These are phyloP conservation scores for Dothideomycetes sp. DNA, from an alignment of 2,329 filamentous ascomycete species.

Conservation along the genomic window DNA sequence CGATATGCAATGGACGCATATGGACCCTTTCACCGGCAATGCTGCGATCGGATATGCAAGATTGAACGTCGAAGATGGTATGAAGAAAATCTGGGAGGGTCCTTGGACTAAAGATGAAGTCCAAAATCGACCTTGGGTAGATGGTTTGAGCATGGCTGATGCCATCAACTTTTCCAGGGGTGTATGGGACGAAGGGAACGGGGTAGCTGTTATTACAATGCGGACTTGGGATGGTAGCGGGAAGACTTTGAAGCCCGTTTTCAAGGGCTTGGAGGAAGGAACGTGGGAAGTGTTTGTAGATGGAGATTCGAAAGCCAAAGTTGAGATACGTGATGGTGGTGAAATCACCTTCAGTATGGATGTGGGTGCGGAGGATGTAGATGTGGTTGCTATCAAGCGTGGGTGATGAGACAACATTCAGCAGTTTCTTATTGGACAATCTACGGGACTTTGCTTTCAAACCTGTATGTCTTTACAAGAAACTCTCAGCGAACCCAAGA, in stretches of 20 bases:
- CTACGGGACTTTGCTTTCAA: no score
- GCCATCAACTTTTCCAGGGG: slow-evolving; percentile 22
- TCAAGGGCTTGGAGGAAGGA: slow-evolving; percentile 5
- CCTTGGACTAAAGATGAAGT: slow-evolving; percentile 24
- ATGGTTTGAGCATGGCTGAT: slow-evolving; percentile 17
- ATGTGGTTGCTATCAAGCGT: no score
- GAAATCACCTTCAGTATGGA: no score
- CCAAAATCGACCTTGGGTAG: slow-evolving; percentile 25
- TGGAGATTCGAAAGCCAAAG: neutral
- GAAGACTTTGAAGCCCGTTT: slow-evolving; percentile 1
- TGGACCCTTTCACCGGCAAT: slow-evolving; percentile 32
- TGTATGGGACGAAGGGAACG: slow-evolving; percentile 17
- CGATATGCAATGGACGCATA: slow-evolving; percentile 20
- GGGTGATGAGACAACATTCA: no score
- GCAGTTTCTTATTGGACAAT: no score
- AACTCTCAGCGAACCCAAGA: no score
- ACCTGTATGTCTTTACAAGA: no score
- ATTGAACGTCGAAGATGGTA: slow-evolving; percentile 30
- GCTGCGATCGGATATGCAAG: slow-evolving; percentile 29
- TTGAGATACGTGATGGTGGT: no score
- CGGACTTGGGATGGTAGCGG: slow-evolving; percentile 17
- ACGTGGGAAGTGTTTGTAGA: slow-evolving; percentile 7
- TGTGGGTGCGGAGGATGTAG: no score
- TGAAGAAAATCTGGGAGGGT: slow-evolving; percentile 29
- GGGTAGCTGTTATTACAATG: slow-evolving; percentile 17